phyloP scores from a whole-genome alignment of 108 stramenopile species.

The Nannochloropsis gaditana region DNA sequence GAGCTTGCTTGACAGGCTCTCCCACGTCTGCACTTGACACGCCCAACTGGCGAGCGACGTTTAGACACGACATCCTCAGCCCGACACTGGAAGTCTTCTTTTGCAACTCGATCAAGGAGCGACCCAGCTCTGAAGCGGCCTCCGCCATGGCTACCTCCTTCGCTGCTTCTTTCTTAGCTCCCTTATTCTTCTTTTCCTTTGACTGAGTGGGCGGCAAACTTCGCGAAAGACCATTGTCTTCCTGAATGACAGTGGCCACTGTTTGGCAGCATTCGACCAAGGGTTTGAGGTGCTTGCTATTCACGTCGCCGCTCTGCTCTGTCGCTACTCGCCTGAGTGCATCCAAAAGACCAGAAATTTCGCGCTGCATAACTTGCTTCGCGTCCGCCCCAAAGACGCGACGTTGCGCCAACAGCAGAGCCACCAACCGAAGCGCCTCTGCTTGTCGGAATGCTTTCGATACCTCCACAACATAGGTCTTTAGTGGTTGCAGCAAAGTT shows the following conservation, averaged over 20 bases:
- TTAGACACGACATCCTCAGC: neutral
- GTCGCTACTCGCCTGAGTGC: neutral
- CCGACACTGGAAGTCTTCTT: neutral
- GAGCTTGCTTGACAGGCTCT: neutral
- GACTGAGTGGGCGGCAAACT: neutral
- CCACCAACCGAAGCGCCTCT: neutral
- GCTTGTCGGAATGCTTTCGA: slow-evolving; percentile 1
- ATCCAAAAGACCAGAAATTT: neutral
- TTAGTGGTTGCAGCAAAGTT: neutral
- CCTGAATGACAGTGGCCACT: neutral
- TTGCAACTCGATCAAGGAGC: neutral
- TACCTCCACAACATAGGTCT: neutral
- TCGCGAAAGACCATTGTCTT: neutral
- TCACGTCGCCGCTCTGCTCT: neutral
- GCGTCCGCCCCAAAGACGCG: neutral
- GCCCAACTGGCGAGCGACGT: neutral
- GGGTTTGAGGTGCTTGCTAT: neutral
- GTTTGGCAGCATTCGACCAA: slow-evolving; percentile 14
- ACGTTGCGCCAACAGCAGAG: neutral
- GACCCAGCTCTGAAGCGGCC: neutral
- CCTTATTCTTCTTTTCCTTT: neutral
- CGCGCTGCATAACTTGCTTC: neutral
- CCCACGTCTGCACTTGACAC: neutral
- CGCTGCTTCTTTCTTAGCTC: neutral
- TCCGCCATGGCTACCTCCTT: neutral